phyloP scores from a whole-genome alignment of 2,329 filamentous ascomycete species.

The Penicillium sp. region DNA sequence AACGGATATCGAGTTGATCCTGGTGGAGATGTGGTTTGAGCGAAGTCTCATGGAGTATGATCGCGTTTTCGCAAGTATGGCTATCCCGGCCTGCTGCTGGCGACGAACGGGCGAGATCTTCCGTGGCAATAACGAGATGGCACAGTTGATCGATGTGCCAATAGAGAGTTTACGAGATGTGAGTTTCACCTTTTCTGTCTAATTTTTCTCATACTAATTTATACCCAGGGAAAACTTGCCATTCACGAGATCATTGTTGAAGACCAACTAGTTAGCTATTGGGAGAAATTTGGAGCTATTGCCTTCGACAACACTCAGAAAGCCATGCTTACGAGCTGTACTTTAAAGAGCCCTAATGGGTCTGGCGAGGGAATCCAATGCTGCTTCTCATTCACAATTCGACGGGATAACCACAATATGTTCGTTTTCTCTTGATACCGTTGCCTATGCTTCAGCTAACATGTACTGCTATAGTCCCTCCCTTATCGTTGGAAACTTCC shows the following conservation, averaged over 20 bases:
- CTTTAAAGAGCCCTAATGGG: constrained; percentile 77
- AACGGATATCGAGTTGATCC: constrained; percentile 89
- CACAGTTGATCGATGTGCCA: constrained; percentile 87
- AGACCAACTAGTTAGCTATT: constrained; percentile 92
- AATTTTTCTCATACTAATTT: background rate
- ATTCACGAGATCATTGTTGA: constrained; percentile 95
- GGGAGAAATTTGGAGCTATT: constrained; percentile 98
- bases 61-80: constrained; percentile 97
- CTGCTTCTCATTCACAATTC: constrained; percentile 96
- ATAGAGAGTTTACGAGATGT: constrained; percentile 90
- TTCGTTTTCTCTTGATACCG: constrained; percentile 52
- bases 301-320: constrained; percentile 94
- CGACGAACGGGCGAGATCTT: constrained; percentile 95
- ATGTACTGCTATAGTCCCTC: constrained; percentile 65
- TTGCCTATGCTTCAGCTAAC: background rate
- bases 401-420: constrained; percentile 94
- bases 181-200: constrained; percentile 42
- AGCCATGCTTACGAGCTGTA: constrained; percentile 90
- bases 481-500: constrained; percentile 93
- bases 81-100: constrained; percentile 97
- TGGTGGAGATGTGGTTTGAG: constrained; percentile 99
- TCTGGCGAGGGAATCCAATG: constrained; percentile 77
- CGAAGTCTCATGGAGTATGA: constrained; percentile 96
- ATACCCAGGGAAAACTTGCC: constrained; percentile 77
- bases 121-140: constrained; percentile 97